phyloP scores from a whole-genome alignment of 2,329 filamentous ascomycete species.

The Fusarium torreyae region DNA sequence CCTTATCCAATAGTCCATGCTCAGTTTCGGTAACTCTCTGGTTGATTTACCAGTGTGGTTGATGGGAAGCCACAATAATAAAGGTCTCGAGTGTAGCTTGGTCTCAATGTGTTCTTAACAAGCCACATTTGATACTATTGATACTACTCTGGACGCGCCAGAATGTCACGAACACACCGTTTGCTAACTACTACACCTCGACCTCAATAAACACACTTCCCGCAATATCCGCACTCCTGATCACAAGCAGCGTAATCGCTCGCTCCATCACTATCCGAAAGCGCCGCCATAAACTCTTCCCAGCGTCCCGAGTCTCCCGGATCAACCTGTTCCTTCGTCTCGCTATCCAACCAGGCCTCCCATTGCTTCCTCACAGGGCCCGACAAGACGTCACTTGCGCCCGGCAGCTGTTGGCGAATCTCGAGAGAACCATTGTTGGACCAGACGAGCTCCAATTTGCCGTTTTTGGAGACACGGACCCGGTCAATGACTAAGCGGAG shows the following conservation, averaged over 20 bases:
- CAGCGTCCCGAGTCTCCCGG: conserved; percentile 5
- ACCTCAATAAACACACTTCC: conserved; percentile 42
- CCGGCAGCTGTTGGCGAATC: conserved; percentile 46
- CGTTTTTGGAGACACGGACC: conserved; percentile 17
- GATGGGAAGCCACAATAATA: too few relatives aligned
- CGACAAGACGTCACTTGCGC: conserved; percentile 47
- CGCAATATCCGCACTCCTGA: conserved; percentile 51
- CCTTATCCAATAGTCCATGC: background rate
- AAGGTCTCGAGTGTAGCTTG: too few relatives aligned
- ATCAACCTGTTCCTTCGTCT: background rate
- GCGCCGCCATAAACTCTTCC: conserved; percentile 18
- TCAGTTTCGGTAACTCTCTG: conserved; percentile 5
- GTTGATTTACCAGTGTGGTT: too few relatives aligned
- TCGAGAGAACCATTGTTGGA: conserved; percentile 35
- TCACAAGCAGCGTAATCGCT: conserved; percentile 49
- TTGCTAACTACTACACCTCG: background rate
- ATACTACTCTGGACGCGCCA: too few relatives aligned
- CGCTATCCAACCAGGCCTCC: conserved; percentile 43
- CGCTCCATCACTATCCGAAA: conserved; percentile 27
- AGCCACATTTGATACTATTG: too few relatives aligned
- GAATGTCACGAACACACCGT: background rate
- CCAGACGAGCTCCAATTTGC: conserved; percentile 48
- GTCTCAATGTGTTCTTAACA: too few relatives aligned
- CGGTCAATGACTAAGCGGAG: conserved; percentile 41
- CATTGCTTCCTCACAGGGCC: conserved; percentile 41